Percentiles rank a stretch among this genome's conserved stretches.
Evolutionary conservation across 2,329 filamentous ascomycete species (phyloP).

Genomic region (Trichoderma sp.): DNA sequence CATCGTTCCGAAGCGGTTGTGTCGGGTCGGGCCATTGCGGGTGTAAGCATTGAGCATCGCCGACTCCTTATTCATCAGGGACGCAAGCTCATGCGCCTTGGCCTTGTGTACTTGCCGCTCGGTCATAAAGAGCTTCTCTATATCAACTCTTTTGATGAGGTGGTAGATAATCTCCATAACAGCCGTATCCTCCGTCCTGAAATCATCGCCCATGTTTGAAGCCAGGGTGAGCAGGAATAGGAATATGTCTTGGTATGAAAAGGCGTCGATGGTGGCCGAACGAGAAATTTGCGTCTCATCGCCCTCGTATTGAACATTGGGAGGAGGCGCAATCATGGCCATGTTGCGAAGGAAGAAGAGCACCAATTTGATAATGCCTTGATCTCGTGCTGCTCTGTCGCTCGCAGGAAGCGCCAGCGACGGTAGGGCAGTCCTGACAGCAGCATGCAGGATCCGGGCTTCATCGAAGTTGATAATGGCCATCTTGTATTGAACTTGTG

Average conservation of each 20-base stretch:
- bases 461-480: slow-evolving; percentile 82
- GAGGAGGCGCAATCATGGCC: slow-evolving; percentile 76
- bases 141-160: slow-evolving; percentile 84
- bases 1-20: slow-evolving; percentile 96
- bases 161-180: slow-evolving; percentile 92
- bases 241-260: slow-evolving; percentile 88
- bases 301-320: slow-evolving; percentile 74
- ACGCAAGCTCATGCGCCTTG: slow-evolving; percentile 71
- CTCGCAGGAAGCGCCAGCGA: slow-evolving; percentile 78
- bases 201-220: slow-evolving; percentile 93
- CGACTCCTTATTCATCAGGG: slow-evolving; percentile 77
- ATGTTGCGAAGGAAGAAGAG: slow-evolving; percentile 90
- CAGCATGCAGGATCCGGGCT: slow-evolving; percentile 74
- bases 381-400: slow-evolving; percentile 77
- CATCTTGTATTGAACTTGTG: slow-evolving; percentile 87
- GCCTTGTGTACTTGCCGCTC: slow-evolving; percentile 69
- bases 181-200: slow-evolving; percentile 83
- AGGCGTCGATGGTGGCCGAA: slow-evolving; percentile 84
- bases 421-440: slow-evolving; percentile 78
- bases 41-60: slow-evolving; percentile 78
- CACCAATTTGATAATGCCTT: slow-evolving; percentile 88
- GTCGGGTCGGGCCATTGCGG: slow-evolving; percentile 77
- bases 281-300: slow-evolving; percentile 88
- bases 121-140: slow-evolving; percentile 81
- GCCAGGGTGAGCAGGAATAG: slow-evolving; percentile 81